Evolutionary conservation across 2,329 filamentous ascomycete genomes (phyloP).

Genomic region (Iodosphaeria phyllophila): DNA sequence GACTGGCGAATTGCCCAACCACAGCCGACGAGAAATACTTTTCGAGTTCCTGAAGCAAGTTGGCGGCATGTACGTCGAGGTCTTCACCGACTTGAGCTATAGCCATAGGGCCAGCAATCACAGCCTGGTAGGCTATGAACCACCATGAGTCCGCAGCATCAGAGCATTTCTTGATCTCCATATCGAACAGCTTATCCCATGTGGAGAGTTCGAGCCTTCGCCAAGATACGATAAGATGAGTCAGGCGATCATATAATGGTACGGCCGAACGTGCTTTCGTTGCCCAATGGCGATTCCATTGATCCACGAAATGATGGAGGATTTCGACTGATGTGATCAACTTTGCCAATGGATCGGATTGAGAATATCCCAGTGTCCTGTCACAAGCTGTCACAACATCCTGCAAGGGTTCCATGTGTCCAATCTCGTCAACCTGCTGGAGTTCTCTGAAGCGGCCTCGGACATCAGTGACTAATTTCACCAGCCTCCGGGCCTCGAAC

Average conservation of each 20-base stretch:
- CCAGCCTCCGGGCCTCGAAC: conserved; percentile 53
- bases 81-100: conserved; percentile 40
- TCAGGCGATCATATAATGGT: conserved; percentile 57
- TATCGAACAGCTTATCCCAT: conserved; percentile 76
- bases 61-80: conserved; percentile 42
- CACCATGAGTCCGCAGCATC: conserved; percentile 81
- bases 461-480: conserved; percentile 49
- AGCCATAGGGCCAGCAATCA: conserved; percentile 57
- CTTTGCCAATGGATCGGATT: conserved; percentile 71
- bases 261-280: conserved; percentile 59
- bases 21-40: conserved; percentile 64
- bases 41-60: conserved; percentile 58
- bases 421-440: conserved; percentile 43
- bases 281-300: conserved; percentile 86
- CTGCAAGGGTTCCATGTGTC: conserved; percentile 54
- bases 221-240: conserved; percentile 71
- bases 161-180: conserved; percentile 58
- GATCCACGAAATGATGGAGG: conserved; percentile 66
- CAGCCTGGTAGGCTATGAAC: conserved; percentile 86
- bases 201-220: conserved; percentile 78
- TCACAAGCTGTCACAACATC: conserved; percentile 64
- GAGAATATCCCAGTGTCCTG: conserved; percentile 54
- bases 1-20: conserved; percentile 60
- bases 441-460: conserved; percentile 57
- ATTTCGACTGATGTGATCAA: conserved; percentile 77